These are phyloP conservation scores for Lagenidium giganteum DNA, from an alignment of 352 stramenopile species.

Conservation along the genomic window DNA sequence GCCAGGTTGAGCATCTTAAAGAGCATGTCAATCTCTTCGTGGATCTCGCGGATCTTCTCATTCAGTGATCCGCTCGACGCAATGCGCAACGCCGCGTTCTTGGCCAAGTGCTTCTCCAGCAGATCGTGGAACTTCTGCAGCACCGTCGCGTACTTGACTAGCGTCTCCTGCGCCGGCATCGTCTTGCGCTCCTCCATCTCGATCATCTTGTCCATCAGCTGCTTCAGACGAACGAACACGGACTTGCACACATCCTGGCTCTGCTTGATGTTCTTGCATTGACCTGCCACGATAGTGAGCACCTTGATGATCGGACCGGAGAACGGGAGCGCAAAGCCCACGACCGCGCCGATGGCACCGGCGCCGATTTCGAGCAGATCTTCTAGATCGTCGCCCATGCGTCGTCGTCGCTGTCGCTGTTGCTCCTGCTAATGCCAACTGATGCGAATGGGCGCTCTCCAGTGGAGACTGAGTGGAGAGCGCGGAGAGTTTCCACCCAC, in stretches of 20 bases:
- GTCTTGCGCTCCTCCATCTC: no score
- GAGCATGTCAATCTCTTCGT: conserved; percentile 29
- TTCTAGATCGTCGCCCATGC: no score
- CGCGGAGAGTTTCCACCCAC: no score
- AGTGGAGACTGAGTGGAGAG: no score
- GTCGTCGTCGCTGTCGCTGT: no score
- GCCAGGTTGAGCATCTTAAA: conserved; percentile 29
- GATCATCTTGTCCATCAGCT: conserved; percentile 15
- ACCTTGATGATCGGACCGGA: no score
- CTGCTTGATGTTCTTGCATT: conserved; percentile 20
- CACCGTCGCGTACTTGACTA: conserved; percentile 12
- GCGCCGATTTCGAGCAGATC: no score
- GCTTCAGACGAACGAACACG: conserved; percentile 15
- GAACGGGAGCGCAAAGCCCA: no score
- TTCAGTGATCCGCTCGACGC: conserved; percentile 23
- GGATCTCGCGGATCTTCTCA: conserved; percentile 12
- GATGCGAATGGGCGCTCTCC: no score
- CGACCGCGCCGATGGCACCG: no score
- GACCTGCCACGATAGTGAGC: no score
- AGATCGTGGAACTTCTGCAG: conserved; percentile 13
- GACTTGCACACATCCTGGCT: conserved; percentile 15
- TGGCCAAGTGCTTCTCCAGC: conserved; percentile 15
- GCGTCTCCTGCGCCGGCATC: conserved; percentile 12
- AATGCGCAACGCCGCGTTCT: conserved; percentile 14
- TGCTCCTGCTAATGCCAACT: no score